Evolutionary conservation across 2,329 filamentous ascomycete genomes (phyloP).

Genomic region (Aspergillus fumigatiaffinis): DNA sequence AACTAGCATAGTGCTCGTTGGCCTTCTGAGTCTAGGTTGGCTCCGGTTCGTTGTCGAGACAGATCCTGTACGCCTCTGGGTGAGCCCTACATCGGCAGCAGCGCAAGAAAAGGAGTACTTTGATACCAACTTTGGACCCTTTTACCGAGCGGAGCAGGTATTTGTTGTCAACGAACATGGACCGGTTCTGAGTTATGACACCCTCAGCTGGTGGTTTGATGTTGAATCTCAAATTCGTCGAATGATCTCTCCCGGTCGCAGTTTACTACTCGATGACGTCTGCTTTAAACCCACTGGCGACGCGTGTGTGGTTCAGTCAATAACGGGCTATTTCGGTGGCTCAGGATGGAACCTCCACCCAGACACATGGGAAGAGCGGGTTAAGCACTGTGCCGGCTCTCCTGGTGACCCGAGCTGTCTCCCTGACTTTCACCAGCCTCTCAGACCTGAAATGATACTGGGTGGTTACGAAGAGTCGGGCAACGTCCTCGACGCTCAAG

Average conservation of each 20-base stretch:
- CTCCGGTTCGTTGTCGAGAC: constrained; percentile 83
- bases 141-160: constrained; percentile 88
- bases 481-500: constrained; percentile 67
- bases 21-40: constrained; percentile 81
- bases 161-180: constrained; percentile 89
- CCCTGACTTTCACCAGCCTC: constrained; percentile 81
- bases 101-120: constrained; percentile 94
- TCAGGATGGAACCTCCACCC: constrained; percentile 60
- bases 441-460: constrained; percentile 79
- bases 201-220: constrained; percentile 87
- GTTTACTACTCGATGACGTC: constrained; percentile 71
- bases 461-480: constrained; percentile 67
- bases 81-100: constrained; percentile 87
- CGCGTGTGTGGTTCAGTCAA: constrained; percentile 86
- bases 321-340: constrained; percentile 83
- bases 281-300: constrained; percentile 91
- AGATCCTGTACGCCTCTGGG: constrained; percentile 90
- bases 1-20: constrained; percentile 69
- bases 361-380: constrained; percentile 65
- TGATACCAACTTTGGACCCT: constrained; percentile 87
- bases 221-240: constrained; percentile 74
- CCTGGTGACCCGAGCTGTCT: constrained; percentile 72
- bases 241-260: constrained; percentile 66
- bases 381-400: constrained; percentile 70
- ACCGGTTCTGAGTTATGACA: constrained; percentile 84